Evolutionary conservation across 306 rosid genomes (phyloP), one percentile per base, ranked within the genome.

Genomic region (Vachellia pachyceras): DNA sequence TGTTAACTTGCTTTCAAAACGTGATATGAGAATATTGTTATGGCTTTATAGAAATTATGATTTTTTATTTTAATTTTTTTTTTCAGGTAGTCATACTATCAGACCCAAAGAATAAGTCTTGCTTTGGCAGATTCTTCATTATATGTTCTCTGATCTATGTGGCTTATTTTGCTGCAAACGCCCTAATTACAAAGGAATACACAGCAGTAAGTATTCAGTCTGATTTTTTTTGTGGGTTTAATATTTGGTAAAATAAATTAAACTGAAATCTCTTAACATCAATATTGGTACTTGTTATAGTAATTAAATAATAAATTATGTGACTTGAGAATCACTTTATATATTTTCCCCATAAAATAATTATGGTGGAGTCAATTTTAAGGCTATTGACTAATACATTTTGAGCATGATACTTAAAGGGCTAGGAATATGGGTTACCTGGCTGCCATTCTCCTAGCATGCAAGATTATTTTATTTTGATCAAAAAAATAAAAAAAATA

Each of bases 91-190:
- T 72, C 37, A 36, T 41, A 20, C 75, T 81, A 80, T 86, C 90
- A 3, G 90, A 88, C 65, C 82, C 85, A 4, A 95, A 88, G 89
- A 84, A 72, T 55, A 90, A 90, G 84, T 76, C 85, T 7, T 83
- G 81, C 83, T 84, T 90, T 83, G 84, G 87, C 83, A 82, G 87
- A 75, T 78, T 86, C 79, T 83, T 91, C 74, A 25, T 89, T 20
- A 55, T 87, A 7, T 10, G 87, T 67, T 84, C 90, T 20, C 83
- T 95, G 76, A 69, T 92, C 74, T 89, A 83, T 14, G 94, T 88
- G 44, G 97, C 90, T 80, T 95, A 89, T 85, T 85, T 93, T 68
- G 79, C 83, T 77, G 88, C 89, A 29, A 79, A 83, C 78, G 86
- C 90, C 11, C 78, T 88, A 67, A 76, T 84, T 66, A 84, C 88